phyloP scores from a whole-genome alignment of 2,329 filamentous ascomycete genomes.

The Alternaria triticina region DNA sequence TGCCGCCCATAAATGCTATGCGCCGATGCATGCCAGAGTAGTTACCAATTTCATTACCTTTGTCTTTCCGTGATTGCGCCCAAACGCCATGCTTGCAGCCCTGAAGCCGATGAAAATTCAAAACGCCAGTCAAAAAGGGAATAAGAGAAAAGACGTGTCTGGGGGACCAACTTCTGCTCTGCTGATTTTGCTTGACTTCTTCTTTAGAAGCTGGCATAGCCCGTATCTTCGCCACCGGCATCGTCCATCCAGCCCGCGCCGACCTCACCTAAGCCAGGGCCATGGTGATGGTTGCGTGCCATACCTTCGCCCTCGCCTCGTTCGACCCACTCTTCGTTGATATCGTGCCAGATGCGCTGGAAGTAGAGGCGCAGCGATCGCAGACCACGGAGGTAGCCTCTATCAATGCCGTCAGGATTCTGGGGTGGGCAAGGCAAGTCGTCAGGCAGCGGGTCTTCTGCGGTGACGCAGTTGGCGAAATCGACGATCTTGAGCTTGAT shows the following conservation, averaged over 20 bases:
- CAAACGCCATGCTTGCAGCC: constrained; percentile 14
- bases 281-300: constrained; percentile 38
- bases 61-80: constrained; percentile 9
- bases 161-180: not conserved
- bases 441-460: constrained; percentile 70
- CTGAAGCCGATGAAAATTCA: not conserved
- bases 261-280: constrained; percentile 41
- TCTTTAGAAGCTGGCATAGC: constrained; percentile 46
- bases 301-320: constrained; percentile 52
- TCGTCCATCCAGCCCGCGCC: constrained; percentile 46
- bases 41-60: constrained; percentile 13
- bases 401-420: constrained; percentile 80
- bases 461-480: constrained; percentile 96
- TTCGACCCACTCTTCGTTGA: constrained; percentile 58
- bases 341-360: constrained; percentile 81
- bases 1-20: constrained; percentile 6
- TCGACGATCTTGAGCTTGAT: constrained; percentile 98
- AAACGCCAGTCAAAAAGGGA: not conserved
- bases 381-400: constrained; percentile 86
- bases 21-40: constrained; percentile 11
- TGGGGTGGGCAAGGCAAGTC: constrained; percentile 76
- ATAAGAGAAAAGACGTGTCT: not conserved
- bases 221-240: constrained; percentile 41
- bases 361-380: constrained; percentile 83
- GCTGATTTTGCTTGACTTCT: not conserved